A percentile compares a stretch with the other conserved stretches of the same genome.
Evolutionary conservation across 1,284 basidiomycete species (phyloP).

Genomic region (Trichosporon asahii): DNA sequence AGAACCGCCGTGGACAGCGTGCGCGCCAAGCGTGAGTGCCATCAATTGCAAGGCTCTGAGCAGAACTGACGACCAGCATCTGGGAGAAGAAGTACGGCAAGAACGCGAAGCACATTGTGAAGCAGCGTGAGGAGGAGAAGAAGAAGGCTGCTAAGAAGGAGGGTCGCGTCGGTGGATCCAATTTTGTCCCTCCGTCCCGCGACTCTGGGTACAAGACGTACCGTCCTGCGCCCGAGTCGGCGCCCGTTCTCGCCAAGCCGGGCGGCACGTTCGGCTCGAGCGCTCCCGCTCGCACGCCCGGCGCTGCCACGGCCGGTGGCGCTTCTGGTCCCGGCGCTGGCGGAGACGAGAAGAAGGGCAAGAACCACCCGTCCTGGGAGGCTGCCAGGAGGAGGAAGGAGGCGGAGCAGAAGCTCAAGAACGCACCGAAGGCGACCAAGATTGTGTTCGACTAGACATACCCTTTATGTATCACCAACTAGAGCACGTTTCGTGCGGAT

Average conservation of each 20-base stretch:
- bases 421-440: slow-evolving; percentile 54
- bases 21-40: slow-evolving; percentile 80
- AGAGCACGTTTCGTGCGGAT: background rate
- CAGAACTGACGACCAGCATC: slow-evolving; percentile 60
- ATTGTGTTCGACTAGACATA: slow-evolving; percentile 54
- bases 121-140: slow-evolving; percentile 51
- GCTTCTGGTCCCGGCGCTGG: background rate
- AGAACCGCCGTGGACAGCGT: slow-evolving; percentile 87
- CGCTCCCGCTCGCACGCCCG: background rate
- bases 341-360: slow-evolving; percentile 10
- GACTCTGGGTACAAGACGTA: background rate
- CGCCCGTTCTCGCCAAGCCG: slow-evolving; percentile 6
- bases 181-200: background rate
- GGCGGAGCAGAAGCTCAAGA: slow-evolving; percentile 44
- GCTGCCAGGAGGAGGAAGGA: slow-evolving; percentile 77
- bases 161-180: background rate
- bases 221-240: background rate
- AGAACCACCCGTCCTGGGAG: slow-evolving; percentile 86
- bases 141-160: slow-evolving; percentile 14
- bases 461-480: background rate
- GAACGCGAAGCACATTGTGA: slow-evolving; percentile 85
- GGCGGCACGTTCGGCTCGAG: background rate
- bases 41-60: too few relatives aligned
- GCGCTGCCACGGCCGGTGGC: background rate
- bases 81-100: slow-evolving; percentile 96